Conservation (phyloP, 2,329 filamentous ascomycete genomes). For the Xylariaceae sp. region DNA sequence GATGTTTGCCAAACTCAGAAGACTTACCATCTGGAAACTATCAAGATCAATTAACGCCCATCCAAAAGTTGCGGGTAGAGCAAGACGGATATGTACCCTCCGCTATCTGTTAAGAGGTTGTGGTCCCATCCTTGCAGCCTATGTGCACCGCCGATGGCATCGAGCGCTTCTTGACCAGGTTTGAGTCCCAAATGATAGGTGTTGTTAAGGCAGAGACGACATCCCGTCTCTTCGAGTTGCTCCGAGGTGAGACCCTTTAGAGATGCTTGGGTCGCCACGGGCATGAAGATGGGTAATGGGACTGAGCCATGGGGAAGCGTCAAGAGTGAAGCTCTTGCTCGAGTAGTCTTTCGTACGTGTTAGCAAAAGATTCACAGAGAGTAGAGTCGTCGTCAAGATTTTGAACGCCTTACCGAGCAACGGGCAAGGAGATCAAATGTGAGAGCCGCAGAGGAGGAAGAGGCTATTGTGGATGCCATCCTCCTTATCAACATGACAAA, state of each 20-base stretch:
- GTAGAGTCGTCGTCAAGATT: background rate
- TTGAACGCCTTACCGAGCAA: slow-evolving; percentile 64
- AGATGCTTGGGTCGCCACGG: slow-evolving; percentile 93
- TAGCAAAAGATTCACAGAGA: slow-evolving; percentile 1
- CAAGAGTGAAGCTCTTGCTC: slow-evolving; percentile 84
- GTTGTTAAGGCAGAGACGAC: slow-evolving; percentile 91
- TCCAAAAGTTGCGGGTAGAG: slow-evolving; percentile 14
- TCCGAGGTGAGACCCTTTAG: slow-evolving; percentile 91
- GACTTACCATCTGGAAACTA: slow-evolving; percentile 98
- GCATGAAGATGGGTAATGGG: slow-evolving; percentile 93
- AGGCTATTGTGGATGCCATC: slow-evolving; percentile 50
- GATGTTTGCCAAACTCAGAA: slow-evolving; percentile 87
- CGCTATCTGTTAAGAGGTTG: slow-evolving; percentile 85
- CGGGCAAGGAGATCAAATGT: slow-evolving; percentile 73
- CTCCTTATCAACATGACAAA: slow-evolving; percentile 12
- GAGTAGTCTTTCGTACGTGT: slow-evolving; percentile 65
- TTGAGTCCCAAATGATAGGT: slow-evolving; percentile 96
- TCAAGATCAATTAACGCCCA: slow-evolving; percentile 6
- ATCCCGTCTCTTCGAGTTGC: slow-evolving; percentile 85
- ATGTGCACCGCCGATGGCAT: slow-evolving; percentile 86
- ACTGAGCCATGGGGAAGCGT: slow-evolving; percentile 90
- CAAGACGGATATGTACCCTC: slow-evolving; percentile 48
- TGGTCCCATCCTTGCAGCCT: slow-evolving; percentile 92
- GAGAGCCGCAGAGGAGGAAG: slow-evolving; percentile 57
- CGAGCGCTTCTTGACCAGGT: slow-evolving; percentile 84